Percentiles rank a stretch among this genome's conserved stretches.
phyloP scores from a whole-genome alignment of 2,329 filamentous ascomycete genomes.

The Bipolaris cookei region DNA sequence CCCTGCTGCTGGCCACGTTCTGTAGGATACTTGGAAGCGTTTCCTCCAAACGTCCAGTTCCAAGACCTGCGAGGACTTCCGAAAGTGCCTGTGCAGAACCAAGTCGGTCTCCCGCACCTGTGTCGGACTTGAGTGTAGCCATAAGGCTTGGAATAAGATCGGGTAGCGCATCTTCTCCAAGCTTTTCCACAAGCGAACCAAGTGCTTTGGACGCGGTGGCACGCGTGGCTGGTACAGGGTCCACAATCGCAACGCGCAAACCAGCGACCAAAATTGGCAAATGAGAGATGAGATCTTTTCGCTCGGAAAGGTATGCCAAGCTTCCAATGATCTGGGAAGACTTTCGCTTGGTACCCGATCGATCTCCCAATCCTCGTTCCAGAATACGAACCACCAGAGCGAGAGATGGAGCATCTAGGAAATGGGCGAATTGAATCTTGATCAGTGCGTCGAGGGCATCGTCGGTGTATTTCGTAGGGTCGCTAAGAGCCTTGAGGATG shows the following conservation, averaged over 20 bases:
- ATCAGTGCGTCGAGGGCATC: conserved; percentile 92
- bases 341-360: conserved; percentile 95
- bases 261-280: conserved; percentile 91
- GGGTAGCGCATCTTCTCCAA: conserved; percentile 94
- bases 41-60: conserved; percentile 90
- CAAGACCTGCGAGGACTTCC: conserved; percentile 93
- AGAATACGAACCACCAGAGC: conserved; percentile 94
- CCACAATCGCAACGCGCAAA: conserved; percentile 85
- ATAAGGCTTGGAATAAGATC: conserved; percentile 98
- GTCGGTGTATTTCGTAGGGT: conserved; percentile 96
- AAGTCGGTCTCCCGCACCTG: conserved; percentile 91
- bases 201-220: conserved; percentile 95
- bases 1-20: conserved; percentile 89
- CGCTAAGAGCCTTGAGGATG: conserved; percentile 92
- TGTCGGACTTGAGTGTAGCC: conserved; percentile 96
- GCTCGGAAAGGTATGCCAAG: conserved; percentile 93
- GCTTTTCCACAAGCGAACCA: conserved; percentile 95
- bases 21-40: conserved; percentile 95
- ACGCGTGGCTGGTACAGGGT: conserved; percentile 94
- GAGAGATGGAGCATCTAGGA: conserved; percentile 94
- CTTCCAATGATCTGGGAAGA: conserved; percentile 97
- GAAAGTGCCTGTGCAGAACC: conserved; percentile 95
- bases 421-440: conserved; percentile 98
- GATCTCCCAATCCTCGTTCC: conserved; percentile 86
- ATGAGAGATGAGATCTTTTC: conserved; percentile 90